Percentiles rank a stretch among this genome's conserved stretches.
phyloP scores from a whole-genome alignment of 2,329 filamentous ascomycete species.

The Chrysoporthe puriensis region DNA sequence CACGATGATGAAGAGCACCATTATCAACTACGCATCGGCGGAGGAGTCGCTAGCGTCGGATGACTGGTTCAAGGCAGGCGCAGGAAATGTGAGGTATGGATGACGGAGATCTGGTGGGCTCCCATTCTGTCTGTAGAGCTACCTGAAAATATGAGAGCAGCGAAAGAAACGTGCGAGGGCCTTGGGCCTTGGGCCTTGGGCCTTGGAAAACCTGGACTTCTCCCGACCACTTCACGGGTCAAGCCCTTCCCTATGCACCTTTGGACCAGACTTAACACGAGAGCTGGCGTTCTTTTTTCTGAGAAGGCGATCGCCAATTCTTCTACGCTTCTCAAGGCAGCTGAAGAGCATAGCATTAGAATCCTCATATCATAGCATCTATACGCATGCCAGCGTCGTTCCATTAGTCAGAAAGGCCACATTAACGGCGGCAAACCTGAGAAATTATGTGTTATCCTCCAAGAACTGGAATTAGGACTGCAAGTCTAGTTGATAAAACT shows the following conservation, averaged over 20 bases:
- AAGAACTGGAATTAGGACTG: too few relatives aligned
- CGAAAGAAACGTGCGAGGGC: too few relatives aligned
- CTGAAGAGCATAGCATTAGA: too few relatives aligned
- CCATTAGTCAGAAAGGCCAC: slow-evolving; percentile 11
- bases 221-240: too few relatives aligned
- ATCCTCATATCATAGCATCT: not conserved
- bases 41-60: slow-evolving; percentile 57
- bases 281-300: too few relatives aligned
- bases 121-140: not conserved
- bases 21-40: slow-evolving; percentile 68
- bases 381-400: not conserved
- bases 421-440: slow-evolving; percentile 15
- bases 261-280: too few relatives aligned
- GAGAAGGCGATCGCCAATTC: too few relatives aligned
- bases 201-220: too few relatives aligned
- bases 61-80: slow-evolving; percentile 70
- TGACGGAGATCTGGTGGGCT: slow-evolving; percentile 35
- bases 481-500: slow-evolving; percentile 24
- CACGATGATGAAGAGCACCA: slow-evolving; percentile 65
- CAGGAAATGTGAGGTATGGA: slow-evolving; percentile 63
- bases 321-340: too few relatives aligned
- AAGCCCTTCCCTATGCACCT: too few relatives aligned
- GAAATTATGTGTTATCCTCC: not conserved
- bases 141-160: too few relatives aligned
- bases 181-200: too few relatives aligned